Conservation (phyloP, 805 yeast genomes). For the Metschnikowia cubensis region DNA sequence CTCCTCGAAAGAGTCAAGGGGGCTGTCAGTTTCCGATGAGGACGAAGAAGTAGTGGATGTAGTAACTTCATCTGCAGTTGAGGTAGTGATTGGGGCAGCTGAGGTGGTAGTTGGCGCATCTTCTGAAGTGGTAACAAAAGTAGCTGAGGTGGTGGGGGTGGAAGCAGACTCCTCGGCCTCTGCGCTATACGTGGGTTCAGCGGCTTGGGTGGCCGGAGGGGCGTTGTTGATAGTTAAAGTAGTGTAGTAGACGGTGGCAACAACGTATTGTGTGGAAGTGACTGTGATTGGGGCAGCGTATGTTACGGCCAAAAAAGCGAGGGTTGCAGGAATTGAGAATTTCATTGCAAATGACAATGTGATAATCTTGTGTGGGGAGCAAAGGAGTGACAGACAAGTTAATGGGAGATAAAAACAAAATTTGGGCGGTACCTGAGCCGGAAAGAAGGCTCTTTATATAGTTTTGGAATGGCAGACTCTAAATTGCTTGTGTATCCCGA, state of each 20-base stretch:
- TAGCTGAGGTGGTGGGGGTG: neutral
- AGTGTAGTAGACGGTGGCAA: constrained; percentile 10
- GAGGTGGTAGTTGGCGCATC: neutral
- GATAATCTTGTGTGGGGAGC: neutral
- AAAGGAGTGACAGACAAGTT: neutral
- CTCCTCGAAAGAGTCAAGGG: constrained; percentile 21
- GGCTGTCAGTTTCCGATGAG: constrained; percentile 2
- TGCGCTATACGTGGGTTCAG: constrained; percentile 1
- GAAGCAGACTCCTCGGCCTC: neutral
- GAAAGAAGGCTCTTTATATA: neutral
- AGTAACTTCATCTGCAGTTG: neutral
- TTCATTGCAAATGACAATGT: constrained; percentile 4
- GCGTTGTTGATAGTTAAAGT: constrained; percentile 10
- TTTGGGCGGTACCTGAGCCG: neutral
- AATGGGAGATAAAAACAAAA: neutral
- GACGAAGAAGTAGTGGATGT: constrained; percentile 5
- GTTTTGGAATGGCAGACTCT: neutral
- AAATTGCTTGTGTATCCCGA: neutral
- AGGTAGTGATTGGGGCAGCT: neutral
- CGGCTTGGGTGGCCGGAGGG: constrained; percentile 9
- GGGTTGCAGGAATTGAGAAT: constrained; percentile 5
- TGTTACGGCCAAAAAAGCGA: constrained; percentile 9
- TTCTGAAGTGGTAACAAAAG: neutral
- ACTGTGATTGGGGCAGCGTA: constrained; percentile 13
- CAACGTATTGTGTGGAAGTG: constrained; percentile 9